Conservation (phyloP, 352 stramenopile species). For the Phytopythium delawarense region DNA sequence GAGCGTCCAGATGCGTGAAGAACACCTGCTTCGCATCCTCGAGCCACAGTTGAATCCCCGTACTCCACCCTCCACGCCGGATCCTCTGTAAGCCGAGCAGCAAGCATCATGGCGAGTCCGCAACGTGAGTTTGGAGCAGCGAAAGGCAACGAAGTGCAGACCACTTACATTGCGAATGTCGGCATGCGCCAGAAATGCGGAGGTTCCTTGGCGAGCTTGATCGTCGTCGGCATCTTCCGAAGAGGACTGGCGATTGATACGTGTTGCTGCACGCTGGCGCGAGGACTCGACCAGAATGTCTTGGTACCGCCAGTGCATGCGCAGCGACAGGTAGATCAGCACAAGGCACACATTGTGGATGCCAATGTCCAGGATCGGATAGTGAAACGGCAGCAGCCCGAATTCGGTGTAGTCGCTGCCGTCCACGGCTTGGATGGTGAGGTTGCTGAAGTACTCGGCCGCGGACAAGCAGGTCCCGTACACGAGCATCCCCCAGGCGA, state of each 20-base stretch:
- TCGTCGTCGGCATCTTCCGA: conserved; percentile 10
- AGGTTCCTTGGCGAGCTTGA: conserved; percentile 22
- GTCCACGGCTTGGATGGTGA: conserved; percentile 47
- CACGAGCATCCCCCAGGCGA: conserved; percentile 61
- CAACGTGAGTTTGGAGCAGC: too few species aligned
- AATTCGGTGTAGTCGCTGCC: conserved; percentile 45
- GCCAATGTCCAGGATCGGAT: conserved; percentile 68
- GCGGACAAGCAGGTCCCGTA: conserved; percentile 56
- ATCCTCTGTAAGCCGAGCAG: conserved; percentile 1
- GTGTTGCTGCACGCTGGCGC: conserved; percentile 16
- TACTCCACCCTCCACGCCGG: conserved; percentile 2
- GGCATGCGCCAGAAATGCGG: conserved; percentile 35
- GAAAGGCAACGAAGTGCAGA: neutral
- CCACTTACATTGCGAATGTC: conserved; percentile 42
- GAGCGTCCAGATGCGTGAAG: conserved; percentile 68
- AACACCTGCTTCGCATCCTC: conserved; percentile 69
- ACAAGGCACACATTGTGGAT: conserved; percentile 73
- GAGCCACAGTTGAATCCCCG: conserved; percentile 42
- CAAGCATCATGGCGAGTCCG: neutral
- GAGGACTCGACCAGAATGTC: conserved; percentile 44
- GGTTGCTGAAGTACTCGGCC: conserved; percentile 62
- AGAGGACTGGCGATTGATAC: conserved; percentile 9
- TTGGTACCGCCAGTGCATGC: conserved; percentile 71
- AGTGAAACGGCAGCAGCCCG: conserved; percentile 65
- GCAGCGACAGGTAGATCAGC: conserved; percentile 78